phyloP scores from a whole-genome alignment of 108 stramenopile genomes.

The Nannochloropsis gaditana region DNA sequence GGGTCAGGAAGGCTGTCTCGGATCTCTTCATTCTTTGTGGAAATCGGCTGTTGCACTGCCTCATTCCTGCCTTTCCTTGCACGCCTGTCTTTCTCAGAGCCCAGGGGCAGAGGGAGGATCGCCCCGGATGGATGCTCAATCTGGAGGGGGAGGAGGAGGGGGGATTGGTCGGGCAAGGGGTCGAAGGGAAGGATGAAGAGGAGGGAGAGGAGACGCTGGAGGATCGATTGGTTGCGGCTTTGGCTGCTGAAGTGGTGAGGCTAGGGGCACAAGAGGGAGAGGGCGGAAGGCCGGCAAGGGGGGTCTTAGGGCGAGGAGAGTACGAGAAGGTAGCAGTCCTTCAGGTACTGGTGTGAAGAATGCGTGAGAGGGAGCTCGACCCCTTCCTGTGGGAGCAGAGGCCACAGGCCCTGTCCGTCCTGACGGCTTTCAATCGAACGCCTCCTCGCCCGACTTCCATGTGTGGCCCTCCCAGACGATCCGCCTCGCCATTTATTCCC shows the following conservation, averaged over 20 bases:
- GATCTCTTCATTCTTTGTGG: too few relatives aligned
- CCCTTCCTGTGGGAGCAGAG: too few relatives aligned
- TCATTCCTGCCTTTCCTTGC: not conserved
- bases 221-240: not conserved
- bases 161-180: not conserved
- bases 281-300: not conserved
- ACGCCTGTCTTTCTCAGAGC: not conserved
- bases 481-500: too few relatives aligned
- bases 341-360: too few relatives aligned
- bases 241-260: constrained; percentile 11
- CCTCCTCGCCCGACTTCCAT: too few relatives aligned
- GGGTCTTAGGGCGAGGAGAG: too few relatives aligned
- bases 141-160: not conserved
- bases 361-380: too few relatives aligned
- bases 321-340: too few relatives aligned
- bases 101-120: not conserved
- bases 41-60: not conserved
- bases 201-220: not conserved
- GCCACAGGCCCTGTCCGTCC: too few relatives aligned
- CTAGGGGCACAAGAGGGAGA: not conserved
- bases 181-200: not conserved
- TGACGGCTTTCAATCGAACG: too few relatives aligned
- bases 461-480: too few relatives aligned
- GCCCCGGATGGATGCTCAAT: not conserved
- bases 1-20: not conserved